Evolutionary conservation across 371 early-diverging fungal species (phyloP), one percentile per base, ranked within the genome.

Genomic region (Mucor saturninus): DNA sequence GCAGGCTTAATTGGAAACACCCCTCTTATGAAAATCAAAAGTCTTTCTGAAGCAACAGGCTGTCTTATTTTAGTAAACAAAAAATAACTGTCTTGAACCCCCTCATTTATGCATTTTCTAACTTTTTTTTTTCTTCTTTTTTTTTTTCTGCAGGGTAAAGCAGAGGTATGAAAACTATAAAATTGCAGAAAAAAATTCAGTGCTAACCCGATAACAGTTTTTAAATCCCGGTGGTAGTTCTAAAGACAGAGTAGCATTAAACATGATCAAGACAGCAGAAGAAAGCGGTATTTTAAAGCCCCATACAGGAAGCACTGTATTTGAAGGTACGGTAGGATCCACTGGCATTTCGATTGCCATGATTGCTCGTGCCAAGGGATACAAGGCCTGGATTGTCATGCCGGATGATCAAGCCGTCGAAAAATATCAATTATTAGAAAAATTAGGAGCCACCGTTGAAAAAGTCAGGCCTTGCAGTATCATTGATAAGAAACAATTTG

Each of bases 301-400:
- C 26, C 87, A 91, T 52, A 79, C 74, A 7, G 90, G 87, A 21
- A 86, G 85, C n/a, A 89, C 91, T 1, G 79, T 98, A 14, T 95
- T 94, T 72, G 98, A 98, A 65, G 98, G 98, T 15, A 98, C 98
- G 0, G 95, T 95, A 10, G 91, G 94, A 21, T 90, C 93, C 4
- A 91, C 93, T 2, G 93, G 96, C 10, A 93, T 94, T 15, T 91
- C 93, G 0, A 79, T 94, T 39, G 92, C 93, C 7, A 87, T 89
- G 83, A 86, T 95, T 29, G 90, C 91, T 14, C 84, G 87, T 10
- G 93, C 96, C 1, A 87, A 84, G 51, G 97, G 98, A 3, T 95
- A 96, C 69, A 81, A 84, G 29, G 93, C 94, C 65, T 92, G 93
- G 81, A 97, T 98, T 56, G 94, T 95, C 14, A 94, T 98, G 95